phyloP scores from a whole-genome alignment of 1,139 yeast genomes.

The Arxiozyma slooffiae region DNA sequence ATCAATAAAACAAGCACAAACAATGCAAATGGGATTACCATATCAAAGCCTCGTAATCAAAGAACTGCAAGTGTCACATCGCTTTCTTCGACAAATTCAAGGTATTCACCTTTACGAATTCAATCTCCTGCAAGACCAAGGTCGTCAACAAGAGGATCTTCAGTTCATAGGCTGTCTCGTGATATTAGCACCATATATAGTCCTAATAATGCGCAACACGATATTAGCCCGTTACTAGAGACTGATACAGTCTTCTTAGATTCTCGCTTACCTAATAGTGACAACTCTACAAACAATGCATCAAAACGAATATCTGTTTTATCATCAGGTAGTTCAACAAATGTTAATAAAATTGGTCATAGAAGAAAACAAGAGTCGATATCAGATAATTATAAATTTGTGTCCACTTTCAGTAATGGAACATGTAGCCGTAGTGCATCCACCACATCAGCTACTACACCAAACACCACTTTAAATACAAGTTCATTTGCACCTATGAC shows the following conservation, averaged over 20 bases:
- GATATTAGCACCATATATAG: conserved; percentile 14
- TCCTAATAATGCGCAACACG: conserved; percentile 4
- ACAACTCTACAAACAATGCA: neutral
- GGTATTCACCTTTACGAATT: conserved; percentile 26
- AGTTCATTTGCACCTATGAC: conserved; percentile 8
- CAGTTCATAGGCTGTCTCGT: conserved; percentile 21
- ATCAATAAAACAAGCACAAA: conserved; percentile 2
- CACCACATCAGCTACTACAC: neutral
- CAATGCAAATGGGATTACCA: conserved; percentile 1
- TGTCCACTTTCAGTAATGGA: conserved; percentile 4
- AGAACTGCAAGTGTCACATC: conserved; percentile 22
- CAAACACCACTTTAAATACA: conserved; percentile 1
- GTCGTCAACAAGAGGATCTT: conserved; percentile 22
- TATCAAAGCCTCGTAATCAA: conserved; percentile 8
- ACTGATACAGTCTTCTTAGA: conserved; percentile 19
- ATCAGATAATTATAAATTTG: conserved; percentile 18
- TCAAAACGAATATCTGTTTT: conserved; percentile 2
- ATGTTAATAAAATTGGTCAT: conserved; percentile 10
- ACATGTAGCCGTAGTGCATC: conserved; percentile 1
- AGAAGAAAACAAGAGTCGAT: conserved; percentile 24
- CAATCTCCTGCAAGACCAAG: conserved; percentile 27
- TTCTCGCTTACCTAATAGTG: conserved; percentile 9
- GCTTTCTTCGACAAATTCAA: conserved; percentile 18
- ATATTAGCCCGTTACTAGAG: conserved; percentile 5
- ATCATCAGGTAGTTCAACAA: conserved; percentile 1